Conservation (phyloP, 768 basidiomycete species). For the Gloeophyllum trabeum region DNA sequence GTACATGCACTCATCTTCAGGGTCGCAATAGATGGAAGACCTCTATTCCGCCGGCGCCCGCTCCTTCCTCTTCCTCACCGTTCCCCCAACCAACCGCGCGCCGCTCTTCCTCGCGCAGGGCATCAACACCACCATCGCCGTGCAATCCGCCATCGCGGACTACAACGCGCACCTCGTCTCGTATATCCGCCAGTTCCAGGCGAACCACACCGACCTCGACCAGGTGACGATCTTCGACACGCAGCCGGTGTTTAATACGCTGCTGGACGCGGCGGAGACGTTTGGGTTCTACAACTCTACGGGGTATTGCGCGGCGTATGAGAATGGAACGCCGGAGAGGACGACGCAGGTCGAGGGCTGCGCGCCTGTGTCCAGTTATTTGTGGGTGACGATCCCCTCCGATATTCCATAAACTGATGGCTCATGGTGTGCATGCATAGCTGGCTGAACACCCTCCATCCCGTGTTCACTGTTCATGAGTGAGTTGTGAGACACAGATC, state of each 20-base stretch:
- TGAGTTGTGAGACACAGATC: slow-evolving; percentile 17
- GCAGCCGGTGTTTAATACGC: slow-evolving; percentile 43
- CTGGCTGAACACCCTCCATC: slow-evolving; percentile 53
- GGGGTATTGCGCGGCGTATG: slow-evolving; percentile 47
- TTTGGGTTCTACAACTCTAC: slow-evolving; percentile 50
- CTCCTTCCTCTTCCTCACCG: slow-evolving; percentile 26
- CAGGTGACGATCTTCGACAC: slow-evolving; percentile 42
- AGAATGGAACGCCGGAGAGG: slow-evolving; percentile 38
- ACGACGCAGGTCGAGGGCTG: slow-evolving; percentile 48
- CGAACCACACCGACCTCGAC: slow-evolving; percentile 28
- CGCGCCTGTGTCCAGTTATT: slow-evolving; percentile 54
- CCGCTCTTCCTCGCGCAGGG: slow-evolving; percentile 29
- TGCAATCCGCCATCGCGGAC: slow-evolving; percentile 26
- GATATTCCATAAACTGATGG: neutral
- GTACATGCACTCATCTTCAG: neutral
- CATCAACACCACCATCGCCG: slow-evolving; percentile 11
- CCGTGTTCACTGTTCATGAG: slow-evolving; percentile 54
- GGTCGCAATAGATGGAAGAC: slow-evolving; percentile 27
- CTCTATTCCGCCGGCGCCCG: slow-evolving; percentile 30
- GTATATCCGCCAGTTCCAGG: slow-evolving; percentile 27
- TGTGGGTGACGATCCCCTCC: slow-evolving; percentile 27
- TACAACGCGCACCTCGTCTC: slow-evolving; percentile 38
- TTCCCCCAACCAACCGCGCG: slow-evolving; percentile 26
- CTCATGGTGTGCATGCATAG: slow-evolving; percentile 17
- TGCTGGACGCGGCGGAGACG: slow-evolving; percentile 37